Evolutionary conservation across 225 moss, liverwort and hornwort genomes (phyloP).

Genomic region (Pseudoscleropodium purum): DNA sequence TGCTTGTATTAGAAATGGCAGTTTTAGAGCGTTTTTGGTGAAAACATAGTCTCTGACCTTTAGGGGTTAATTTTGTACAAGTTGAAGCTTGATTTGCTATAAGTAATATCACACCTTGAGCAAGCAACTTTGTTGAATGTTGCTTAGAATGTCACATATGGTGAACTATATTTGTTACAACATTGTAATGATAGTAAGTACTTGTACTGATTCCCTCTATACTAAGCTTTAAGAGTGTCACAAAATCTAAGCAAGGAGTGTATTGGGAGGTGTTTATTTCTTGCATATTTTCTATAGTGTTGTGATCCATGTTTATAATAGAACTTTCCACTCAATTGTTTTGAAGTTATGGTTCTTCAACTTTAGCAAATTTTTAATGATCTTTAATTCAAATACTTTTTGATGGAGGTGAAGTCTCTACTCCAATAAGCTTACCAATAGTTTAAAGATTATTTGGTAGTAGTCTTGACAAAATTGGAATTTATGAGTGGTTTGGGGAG

Average conservation of each 20-base stretch:
- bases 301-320: not conserved
- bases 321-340: not conserved
- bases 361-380: not conserved
- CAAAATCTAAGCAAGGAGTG: not conserved
- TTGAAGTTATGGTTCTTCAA: not conserved
- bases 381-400: not conserved
- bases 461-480: not conserved
- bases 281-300: not conserved
- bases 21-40: too few relatives aligned
- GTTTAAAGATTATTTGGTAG: not conserved
- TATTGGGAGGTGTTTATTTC: not conserved
- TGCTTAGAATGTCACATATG: not conserved
- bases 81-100: rapidly evolving
- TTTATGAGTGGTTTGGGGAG: not conserved
- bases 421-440: not conserved
- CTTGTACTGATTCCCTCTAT: rapidly evolving
- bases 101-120: not conserved
- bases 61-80: not conserved
- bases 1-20: too few relatives aligned
- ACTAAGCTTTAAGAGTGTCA: not conserved
- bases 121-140: rapidly evolving
- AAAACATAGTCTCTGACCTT: too few relatives aligned
- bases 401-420: rapidly evolving
- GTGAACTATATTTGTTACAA: not conserved
- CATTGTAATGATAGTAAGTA: not conserved